These are phyloP conservation scores for Arabidopsis thaliana DNA, from an alignment of 345 rosid species.

Conservation along the genomic window DNA sequence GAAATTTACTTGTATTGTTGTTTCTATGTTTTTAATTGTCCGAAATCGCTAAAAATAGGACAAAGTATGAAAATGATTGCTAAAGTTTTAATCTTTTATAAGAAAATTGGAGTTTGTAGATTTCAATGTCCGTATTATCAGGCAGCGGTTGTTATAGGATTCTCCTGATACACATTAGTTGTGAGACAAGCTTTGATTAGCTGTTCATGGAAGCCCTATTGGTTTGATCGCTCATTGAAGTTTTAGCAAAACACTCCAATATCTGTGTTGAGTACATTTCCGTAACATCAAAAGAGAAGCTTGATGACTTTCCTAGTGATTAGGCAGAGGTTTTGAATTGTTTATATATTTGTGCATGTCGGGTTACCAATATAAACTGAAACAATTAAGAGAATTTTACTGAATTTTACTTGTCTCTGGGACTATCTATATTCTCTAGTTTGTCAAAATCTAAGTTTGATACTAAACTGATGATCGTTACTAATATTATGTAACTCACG, in stretches of 20 bases:
- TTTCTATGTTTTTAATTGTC: constrained; percentile 7
- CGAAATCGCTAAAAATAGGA: constrained; percentile 18
- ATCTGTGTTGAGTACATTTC: constrained; percentile 8
- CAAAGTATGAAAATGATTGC: background rate
- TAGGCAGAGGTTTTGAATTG: background rate
- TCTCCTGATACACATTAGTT: constrained; percentile 13
- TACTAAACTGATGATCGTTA: constrained; percentile 13
- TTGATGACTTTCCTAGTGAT: background rate
- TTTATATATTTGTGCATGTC: background rate
- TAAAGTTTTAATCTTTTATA: constrained; percentile 20
- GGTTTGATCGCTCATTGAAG: background rate
- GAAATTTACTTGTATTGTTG: background rate
- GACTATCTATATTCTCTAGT: background rate
- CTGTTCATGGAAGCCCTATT: constrained; percentile 6
- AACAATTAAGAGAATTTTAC: background rate
- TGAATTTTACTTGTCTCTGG: constrained; percentile 14
- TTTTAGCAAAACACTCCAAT: background rate
- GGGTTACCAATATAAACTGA: background rate
- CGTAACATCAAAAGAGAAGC: background rate
- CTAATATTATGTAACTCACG: constrained; percentile 10
- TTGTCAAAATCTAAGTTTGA: constrained; percentile 11
- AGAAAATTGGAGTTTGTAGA: constrained; percentile 19
- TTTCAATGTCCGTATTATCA: background rate
- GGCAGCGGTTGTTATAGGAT: constrained; percentile 19
- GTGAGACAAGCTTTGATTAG: constrained; percentile 14